Evolutionary conservation across 2,329 filamentous ascomycete genomes (phyloP).

Genomic region (Monosporascus sp.): DNA sequence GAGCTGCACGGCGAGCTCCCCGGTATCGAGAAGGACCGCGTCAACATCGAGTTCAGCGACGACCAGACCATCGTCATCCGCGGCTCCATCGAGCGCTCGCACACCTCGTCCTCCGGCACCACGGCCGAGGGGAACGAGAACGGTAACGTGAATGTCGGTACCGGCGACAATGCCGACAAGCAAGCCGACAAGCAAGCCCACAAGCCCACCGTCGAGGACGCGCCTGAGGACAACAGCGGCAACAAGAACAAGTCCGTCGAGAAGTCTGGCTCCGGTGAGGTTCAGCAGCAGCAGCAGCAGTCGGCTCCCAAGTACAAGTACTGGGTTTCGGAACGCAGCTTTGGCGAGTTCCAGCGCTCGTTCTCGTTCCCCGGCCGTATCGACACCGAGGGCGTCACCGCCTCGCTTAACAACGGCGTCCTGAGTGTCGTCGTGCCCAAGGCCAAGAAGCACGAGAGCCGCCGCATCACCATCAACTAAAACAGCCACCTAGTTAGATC

Average conservation of each 20-base stretch:
- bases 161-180: conserved; percentile 7
- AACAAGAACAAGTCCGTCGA: conserved; percentile 21
- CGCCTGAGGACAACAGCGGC: conserved; percentile 25
- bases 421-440: conserved; percentile 62
- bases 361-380: conserved; percentile 64
- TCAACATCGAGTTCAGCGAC: conserved; percentile 76
- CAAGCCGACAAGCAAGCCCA: conserved; percentile 34
- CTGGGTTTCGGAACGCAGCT: conserved; percentile 64
- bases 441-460: conserved; percentile 52
- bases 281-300: conserved; percentile 12
- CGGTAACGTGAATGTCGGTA: conserved; percentile 5
- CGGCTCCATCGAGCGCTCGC: conserved; percentile 62
- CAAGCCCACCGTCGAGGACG: conserved; percentile 64
- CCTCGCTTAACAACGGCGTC: conserved; percentile 60
- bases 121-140: conserved; percentile 35
- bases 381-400: conserved; percentile 56
- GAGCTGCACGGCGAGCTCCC: conserved; percentile 78
- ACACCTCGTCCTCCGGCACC: conserved; percentile 49
- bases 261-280: conserved; percentile 21
- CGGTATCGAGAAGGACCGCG: conserved; percentile 66
- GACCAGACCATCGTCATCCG: conserved; percentile 66
- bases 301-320: conserved; percentile 46
- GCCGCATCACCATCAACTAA: conserved; percentile 52
- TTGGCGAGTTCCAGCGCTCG: conserved; percentile 62
- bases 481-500: conserved; percentile 6